Conservation (phyloP, 2,329 filamentous ascomycete genomes). For the Pseudogymnoascus sp. region DNA sequence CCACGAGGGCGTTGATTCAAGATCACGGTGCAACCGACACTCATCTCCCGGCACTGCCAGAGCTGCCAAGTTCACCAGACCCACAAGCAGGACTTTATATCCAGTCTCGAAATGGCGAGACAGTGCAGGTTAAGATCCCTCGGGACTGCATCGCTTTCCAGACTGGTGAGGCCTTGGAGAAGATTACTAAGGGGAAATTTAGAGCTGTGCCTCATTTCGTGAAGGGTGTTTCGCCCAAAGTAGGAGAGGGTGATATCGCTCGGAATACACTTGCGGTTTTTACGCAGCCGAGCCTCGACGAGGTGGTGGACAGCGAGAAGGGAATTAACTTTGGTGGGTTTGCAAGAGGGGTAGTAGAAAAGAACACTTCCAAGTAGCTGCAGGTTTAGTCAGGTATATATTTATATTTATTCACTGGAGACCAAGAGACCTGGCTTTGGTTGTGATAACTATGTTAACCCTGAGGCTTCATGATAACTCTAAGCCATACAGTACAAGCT, state of each 20-base stretch:
- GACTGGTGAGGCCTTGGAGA: conserved; percentile 84
- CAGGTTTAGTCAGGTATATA: not conserved
- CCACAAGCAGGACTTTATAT: conserved; percentile 88
- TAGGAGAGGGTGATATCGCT: conserved; percentile 50
- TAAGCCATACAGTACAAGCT: not conserved
- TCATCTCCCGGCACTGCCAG: conserved; percentile 48
- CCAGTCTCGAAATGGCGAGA: conserved; percentile 70
- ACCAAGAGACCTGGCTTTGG: not conserved
- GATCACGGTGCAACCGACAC: conserved; percentile 26
- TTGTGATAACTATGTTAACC: not conserved
- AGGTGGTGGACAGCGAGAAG: conserved; percentile 63
- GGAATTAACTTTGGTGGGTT: conserved; percentile 69
- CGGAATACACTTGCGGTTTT: conserved; percentile 93
- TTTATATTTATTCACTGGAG: not conserved
- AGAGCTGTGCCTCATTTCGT: conserved; percentile 96
- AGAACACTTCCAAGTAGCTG: conserved; percentile 28
- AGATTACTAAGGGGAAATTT: conserved; percentile 86
- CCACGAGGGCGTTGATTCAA: conserved; percentile 27
- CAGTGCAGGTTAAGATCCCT: conserved; percentile 89
- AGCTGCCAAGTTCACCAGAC: conserved; percentile 72
- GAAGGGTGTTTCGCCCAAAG: conserved; percentile 58
- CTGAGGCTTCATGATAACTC: not conserved
- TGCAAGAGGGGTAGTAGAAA: conserved; percentile 39
- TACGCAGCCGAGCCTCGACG: conserved; percentile 87
- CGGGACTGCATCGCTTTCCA: conserved; percentile 91